Percentiles rank a stretch among this genome's conserved stretches.
Evolutionary conservation across 208 protist genomes (phyloP).

Genomic region (Crithidia brevicula): DNA sequence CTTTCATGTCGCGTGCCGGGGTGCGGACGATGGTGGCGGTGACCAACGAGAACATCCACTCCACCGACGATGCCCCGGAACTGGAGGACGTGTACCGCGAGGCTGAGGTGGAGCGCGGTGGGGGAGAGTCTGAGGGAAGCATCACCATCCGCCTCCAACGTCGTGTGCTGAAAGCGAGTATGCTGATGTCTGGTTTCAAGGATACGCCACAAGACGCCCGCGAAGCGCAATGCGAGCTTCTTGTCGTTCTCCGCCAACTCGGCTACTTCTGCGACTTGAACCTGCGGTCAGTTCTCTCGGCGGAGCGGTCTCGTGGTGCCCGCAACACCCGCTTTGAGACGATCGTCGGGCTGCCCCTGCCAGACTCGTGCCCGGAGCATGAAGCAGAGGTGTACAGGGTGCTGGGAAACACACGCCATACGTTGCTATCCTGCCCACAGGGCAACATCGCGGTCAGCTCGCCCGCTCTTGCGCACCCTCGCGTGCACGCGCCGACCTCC

Average conservation of each 20-base stretch:
- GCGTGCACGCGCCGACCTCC: constrained; percentile 20
- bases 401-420: constrained; percentile 15
- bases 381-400: constrained; percentile 30
- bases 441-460: not conserved
- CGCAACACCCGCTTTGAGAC: not conserved
- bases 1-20: constrained; percentile 40
- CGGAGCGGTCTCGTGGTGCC: not conserved
- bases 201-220: constrained; percentile 37
- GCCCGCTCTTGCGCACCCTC: not conserved
- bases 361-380: constrained; percentile 53
- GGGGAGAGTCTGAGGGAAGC: constrained; percentile 3
- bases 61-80: constrained; percentile 22
- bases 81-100: constrained; percentile 35
- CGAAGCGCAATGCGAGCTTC: constrained; percentile 68
- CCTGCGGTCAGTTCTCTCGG: not conserved
- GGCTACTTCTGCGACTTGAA: constrained; percentile 81
- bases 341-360: constrained; percentile 13
- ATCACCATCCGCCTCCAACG: constrained; percentile 28
- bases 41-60: constrained; percentile 27
- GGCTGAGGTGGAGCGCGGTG: constrained; percentile 17
- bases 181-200: constrained; percentile 63
- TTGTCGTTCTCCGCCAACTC: constrained; percentile 63
- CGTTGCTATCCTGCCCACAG: constrained; percentile 28
- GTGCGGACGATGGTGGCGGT: constrained; percentile 40
- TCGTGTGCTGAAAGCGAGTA: constrained; percentile 35